Conservation (phyloP, 2,329 filamentous ascomycete genomes). For the Microdochium paspali region DNA sequence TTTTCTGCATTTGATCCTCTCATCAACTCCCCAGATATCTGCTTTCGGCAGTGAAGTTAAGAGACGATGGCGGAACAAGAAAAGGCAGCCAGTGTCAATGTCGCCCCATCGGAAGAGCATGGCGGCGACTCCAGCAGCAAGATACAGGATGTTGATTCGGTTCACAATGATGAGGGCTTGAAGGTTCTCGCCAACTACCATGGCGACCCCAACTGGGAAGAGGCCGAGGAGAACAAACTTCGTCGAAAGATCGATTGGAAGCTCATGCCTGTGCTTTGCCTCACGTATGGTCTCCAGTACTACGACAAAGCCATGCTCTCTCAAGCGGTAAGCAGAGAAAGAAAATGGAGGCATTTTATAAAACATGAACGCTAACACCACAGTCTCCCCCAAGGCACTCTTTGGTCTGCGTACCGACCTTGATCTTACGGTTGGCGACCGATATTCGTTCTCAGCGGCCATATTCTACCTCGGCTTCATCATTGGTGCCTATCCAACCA, state of each 20-base stretch:
- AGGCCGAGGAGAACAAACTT: constrained; percentile 30
- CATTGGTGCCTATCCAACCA: constrained; percentile 33
- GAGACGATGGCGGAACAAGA: background rate
- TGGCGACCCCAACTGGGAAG: constrained; percentile 18
- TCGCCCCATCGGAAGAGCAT: background rate
- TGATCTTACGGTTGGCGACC: constrained; percentile 25
- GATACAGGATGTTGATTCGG: constrained; percentile 17
- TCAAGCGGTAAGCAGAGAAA: constrained; percentile 34
- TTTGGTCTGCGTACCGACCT: constrained; percentile 31
- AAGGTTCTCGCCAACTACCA: constrained; percentile 28
- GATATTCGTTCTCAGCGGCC: constrained; percentile 31
- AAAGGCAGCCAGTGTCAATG: background rate
- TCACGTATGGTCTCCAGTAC: constrained; percentile 35
- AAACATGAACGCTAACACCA: no score
- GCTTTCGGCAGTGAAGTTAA: no score
- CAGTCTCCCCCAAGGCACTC: no score
- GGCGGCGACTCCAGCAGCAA: constrained; percentile 1
- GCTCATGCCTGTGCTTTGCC: constrained; percentile 33
- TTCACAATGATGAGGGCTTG: constrained; percentile 27
- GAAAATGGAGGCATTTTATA: no score
- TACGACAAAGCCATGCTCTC: constrained; percentile 44
- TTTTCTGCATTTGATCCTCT: background rate
- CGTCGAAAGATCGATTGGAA: constrained; percentile 30
- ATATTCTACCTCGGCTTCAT: constrained; percentile 42
- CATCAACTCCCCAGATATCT: no score